Base-by-base conservation (phyloP, 441 rosid genomes). In the Bocquillonia castaneifolia region DNA sequence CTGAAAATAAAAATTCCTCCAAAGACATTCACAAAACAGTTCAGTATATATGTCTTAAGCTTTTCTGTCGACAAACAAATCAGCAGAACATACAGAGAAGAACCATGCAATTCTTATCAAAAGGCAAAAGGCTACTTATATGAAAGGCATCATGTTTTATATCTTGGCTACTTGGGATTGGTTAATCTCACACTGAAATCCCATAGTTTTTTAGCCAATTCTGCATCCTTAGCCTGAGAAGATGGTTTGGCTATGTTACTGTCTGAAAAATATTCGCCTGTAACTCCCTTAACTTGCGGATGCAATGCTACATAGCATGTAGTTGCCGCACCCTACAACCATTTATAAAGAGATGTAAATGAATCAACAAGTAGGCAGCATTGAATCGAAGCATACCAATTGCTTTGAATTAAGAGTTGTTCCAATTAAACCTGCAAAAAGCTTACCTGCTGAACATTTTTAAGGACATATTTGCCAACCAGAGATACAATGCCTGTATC, bases 261-360 rank as follows among this genome's bases (percentile, higher is more conserved):
- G 74, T 69, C 78, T 40, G 17, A 0, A 45, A 74, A 69, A 52
- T 74, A 74, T 61, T 64, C 32, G 1, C 74, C 74, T 1, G 67
- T 63, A 6, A 69, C 52, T 22, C 74, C 78, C 44, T 64, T 59
- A 14, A 69, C 74, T 23, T 74, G 74, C 32, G 74, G 70, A 64
- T 69, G 61, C 74, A 74, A 53, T 15, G 74, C 74, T 13, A 64
- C 70, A 53, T 74, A 74, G 73, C 78, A 74, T 42, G 78, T 74
- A 5, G 74, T 74, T 42, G 78, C 78, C 31, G 78, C 78, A 52
- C 78, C 78, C 78, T 74, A 9, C 47, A 58, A n/a, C 1, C 68
- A 29, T 42, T 6, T 2, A 13, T 10, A 53, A 7, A 3, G 37
- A 34, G 17, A 25, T 40, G 44, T 32, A 6, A 22, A 22, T 23